Conservation (phyloP, 768 basidiomycete genomes). For the Mycena crocata region DNA sequence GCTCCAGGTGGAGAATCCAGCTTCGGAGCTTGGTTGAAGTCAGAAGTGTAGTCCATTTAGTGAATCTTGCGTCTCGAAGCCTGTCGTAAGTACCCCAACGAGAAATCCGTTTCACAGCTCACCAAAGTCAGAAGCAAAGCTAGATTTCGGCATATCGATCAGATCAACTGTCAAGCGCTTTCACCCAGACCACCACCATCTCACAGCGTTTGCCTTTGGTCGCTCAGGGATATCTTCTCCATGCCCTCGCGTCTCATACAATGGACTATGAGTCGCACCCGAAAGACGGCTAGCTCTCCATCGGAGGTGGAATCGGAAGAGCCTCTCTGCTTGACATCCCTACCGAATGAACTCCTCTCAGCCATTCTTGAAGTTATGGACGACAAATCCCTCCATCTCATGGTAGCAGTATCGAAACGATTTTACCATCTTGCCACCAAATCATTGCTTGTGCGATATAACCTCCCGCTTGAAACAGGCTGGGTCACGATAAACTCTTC, state of each 20-base stretch:
- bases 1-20: too few species aligned
- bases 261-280: slow-evolving; percentile 13
- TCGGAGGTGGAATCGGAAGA: not conserved
- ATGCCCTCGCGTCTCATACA: slow-evolving; percentile 11
- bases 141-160: not conserved
- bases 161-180: not conserved
- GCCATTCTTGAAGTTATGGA: slow-evolving; percentile 13
- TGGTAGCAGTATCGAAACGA: slow-evolving; percentile 12
- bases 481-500: not conserved
- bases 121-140: too few species aligned
- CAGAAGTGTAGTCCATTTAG: too few species aligned
- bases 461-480: not conserved
- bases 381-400: slow-evolving; percentile 21
- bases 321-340: not conserved
- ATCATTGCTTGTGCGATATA: slow-evolving; percentile 10
- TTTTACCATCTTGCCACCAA: slow-evolving; percentile 19
- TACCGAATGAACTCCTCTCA: slow-evolving; percentile 24
- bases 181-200: not conserved
- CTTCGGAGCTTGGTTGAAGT: too few species aligned
- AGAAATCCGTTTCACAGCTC: not conserved
- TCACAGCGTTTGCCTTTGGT: too few species aligned
- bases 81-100: too few species aligned
- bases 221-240: too few species aligned
- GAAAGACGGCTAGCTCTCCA: not conserved
- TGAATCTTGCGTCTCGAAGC: too few species aligned